These are phyloP conservation scores for Apiospora sp. DNA, from an alignment of 2,329 filamentous ascomycete species.

Conservation along the genomic window DNA sequence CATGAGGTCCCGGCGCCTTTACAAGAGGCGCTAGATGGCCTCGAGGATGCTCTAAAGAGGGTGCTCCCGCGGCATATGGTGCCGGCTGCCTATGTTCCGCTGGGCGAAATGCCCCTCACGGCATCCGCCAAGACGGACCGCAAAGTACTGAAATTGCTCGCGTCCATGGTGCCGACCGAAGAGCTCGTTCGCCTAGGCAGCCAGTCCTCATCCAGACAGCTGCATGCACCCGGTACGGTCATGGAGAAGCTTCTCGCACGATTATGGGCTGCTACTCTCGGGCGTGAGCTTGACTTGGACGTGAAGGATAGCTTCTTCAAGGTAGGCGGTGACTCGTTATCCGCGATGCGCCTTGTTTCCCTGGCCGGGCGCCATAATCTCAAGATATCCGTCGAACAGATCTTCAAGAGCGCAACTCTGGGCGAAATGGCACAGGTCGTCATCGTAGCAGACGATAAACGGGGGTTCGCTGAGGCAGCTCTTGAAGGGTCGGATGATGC, in stretches of 20 bases:
- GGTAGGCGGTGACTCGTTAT: slow-evolving; percentile 42
- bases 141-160: slow-evolving; percentile 24
- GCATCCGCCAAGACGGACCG: slow-evolving; percentile 28
- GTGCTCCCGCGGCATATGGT: slow-evolving; percentile 27
- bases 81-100: slow-evolving; percentile 23
- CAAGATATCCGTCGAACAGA: background rate
- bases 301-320: slow-evolving; percentile 38
- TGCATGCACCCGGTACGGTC: background rate
- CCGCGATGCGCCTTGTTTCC: slow-evolving; percentile 48
- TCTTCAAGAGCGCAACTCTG: background rate
- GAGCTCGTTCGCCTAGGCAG: slow-evolving; percentile 10
- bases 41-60: background rate
- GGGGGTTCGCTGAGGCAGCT: background rate
- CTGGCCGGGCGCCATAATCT: background rate
- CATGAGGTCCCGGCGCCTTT: background rate
- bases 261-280: background rate
- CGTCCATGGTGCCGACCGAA: slow-evolving; percentile 18
- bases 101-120: slow-evolving; percentile 26
- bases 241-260: slow-evolving; percentile 12
- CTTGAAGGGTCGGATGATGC: background rate
- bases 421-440: background rate
- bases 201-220: background rate
- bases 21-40: background rate
- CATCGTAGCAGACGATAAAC: background rate
- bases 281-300: background rate